Conservation (phyloP, 805 yeast species). For the Candida insectalens region DNA sequence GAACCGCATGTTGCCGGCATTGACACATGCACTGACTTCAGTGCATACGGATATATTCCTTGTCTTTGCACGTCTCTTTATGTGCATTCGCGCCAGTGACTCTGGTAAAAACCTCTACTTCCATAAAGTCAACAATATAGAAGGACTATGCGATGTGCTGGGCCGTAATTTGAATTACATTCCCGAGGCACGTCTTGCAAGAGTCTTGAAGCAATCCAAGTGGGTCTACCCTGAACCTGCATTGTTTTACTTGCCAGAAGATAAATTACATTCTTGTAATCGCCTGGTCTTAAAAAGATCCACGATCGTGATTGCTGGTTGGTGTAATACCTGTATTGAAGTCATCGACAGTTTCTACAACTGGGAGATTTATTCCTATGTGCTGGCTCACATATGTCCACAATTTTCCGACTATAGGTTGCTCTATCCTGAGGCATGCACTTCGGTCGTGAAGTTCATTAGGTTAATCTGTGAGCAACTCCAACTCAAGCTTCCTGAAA, state of each 20-base stretch:
- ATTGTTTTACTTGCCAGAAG: conserved; percentile 36
- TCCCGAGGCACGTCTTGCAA: conserved; percentile 10
- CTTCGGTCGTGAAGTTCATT: conserved; percentile 32
- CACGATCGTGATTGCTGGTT: conserved; percentile 30
- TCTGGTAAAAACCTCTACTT: conserved; percentile 36
- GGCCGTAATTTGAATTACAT: conserved; percentile 33
- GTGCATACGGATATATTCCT: conserved; percentile 25
- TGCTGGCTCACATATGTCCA: conserved; percentile 60
- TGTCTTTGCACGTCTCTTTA: conserved; percentile 40
- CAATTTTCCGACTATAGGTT: conserved; percentile 53
- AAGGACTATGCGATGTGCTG: conserved; percentile 53
- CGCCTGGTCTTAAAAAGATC: conserved; percentile 16
- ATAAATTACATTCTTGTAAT: conserved; percentile 30
- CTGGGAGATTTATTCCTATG: conserved; percentile 66
- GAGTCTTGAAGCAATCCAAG: conserved; percentile 17
- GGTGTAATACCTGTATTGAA: conserved; percentile 42
- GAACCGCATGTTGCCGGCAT: conserved; percentile 7
- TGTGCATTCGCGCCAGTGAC: conserved; percentile 42
- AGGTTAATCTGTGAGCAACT: conserved; percentile 47
- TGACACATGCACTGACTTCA: conserved; percentile 5
- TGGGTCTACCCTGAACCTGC: conserved; percentile 57
- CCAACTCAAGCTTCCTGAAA: conserved; percentile 36
- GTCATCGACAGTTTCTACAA: conserved; percentile 43
- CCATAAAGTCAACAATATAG: conserved; percentile 48
- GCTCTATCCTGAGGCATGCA: conserved; percentile 31